A percentile compares a stretch with the other conserved stretches of the same genome.
phyloP scores from a whole-genome alignment of 257 asterid genomes.

The Ehretia macrophylla region DNA sequence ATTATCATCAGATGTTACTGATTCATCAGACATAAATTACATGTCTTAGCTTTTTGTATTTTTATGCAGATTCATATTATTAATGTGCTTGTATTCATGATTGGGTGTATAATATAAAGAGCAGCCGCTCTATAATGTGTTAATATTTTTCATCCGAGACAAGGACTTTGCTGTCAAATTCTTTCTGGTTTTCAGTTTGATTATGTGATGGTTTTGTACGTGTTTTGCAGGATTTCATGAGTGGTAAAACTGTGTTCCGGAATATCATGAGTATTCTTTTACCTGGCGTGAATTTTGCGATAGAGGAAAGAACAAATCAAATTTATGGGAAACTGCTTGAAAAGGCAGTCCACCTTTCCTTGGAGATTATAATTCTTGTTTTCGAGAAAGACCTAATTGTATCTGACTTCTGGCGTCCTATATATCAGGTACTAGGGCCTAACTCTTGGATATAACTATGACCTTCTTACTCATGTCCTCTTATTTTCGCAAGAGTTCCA shows the following conservation, averaged over 20 bases:
- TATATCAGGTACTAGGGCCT: slow-evolving; percentile 59
- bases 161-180: no score
- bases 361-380: slow-evolving; percentile 77
- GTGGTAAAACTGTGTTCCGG: slow-evolving; percentile 81
- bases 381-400: slow-evolving; percentile 74
- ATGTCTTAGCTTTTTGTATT: no score
- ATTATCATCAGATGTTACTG: no score
- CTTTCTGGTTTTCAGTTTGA: slow-evolving; percentile 2
- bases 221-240: slow-evolving; percentile 82
- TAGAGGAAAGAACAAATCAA: slow-evolving; percentile 64
- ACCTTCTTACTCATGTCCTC: slow-evolving; percentile 11
- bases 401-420: slow-evolving; percentile 86
- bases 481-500: neutral
- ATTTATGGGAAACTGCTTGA: slow-evolving; percentile 77
- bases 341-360: slow-evolving; percentile 69
- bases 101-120: neutral
- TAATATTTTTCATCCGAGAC: no score
- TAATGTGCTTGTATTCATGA: neutral
- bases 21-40: no score
- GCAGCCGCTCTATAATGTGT: no score
- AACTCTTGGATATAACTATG: slow-evolving; percentile 7
- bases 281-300: slow-evolving; percentile 74
- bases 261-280: slow-evolving; percentile 73
- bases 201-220: neutral
- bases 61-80: no score